Evolutionary conservation across 345 rosid genomes (phyloP).

Genomic region (Eucalyptus regnans): DNA sequence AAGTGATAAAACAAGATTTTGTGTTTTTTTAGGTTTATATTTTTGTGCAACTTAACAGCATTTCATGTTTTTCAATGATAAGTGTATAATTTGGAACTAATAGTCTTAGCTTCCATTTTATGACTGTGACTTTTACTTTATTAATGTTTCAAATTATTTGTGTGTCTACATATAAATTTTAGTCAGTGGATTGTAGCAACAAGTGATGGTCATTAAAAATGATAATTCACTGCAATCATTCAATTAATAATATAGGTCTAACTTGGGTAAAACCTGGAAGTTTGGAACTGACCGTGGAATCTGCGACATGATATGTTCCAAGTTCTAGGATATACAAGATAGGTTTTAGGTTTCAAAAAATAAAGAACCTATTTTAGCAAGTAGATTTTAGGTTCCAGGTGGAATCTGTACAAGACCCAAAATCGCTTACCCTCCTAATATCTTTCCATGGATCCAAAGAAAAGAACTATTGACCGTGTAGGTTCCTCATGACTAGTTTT

Average conservation of each 20-base stretch:
- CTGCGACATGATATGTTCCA: accelerated
- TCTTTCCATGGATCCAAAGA: neutral
- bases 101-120: no score
- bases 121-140: no score
- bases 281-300: accelerated
- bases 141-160: no score
- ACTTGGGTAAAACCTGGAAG: neutral
- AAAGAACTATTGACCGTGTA: neutral
- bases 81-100: neutral
- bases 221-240: accelerated
- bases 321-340: accelerated
- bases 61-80: neutral
- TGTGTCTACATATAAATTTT: neutral
- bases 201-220: neutral
- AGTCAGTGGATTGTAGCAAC: no score
- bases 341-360: no score
- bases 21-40: no score
- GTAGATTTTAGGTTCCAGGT: neutral
- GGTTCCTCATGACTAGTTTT: neutral
- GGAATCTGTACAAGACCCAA: accelerated
- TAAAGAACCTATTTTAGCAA: neutral
- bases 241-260: no score
- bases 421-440: no score
- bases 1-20: no score
- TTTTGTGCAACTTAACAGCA: neutral